phyloP scores from a whole-genome alignment of 2,329 filamentous ascomycete genomes.

The Diaporthe citriasiana region DNA sequence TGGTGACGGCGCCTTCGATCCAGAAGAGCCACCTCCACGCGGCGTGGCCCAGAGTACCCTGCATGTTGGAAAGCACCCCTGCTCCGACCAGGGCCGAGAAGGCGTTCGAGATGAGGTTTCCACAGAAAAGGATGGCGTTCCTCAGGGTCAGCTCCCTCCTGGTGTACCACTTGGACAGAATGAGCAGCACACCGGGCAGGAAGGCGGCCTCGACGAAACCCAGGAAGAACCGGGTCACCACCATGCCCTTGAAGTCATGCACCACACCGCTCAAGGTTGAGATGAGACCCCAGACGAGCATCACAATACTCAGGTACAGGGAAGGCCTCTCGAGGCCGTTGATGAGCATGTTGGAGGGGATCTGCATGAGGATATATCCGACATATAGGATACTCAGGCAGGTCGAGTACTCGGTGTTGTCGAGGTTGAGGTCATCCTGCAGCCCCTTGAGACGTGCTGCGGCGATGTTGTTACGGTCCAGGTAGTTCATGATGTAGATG shows the following conservation, averaged over 20 bases:
- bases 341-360: slow-evolving; percentile 70
- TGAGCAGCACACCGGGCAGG: slow-evolving; percentile 73
- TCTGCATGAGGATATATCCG: slow-evolving; percentile 76
- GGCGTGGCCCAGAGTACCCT: slow-evolving; percentile 65
- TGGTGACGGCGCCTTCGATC: slow-evolving; percentile 69
- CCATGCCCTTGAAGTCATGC: slow-evolving; percentile 66
- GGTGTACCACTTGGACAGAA: slow-evolving; percentile 78
- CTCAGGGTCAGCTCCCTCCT: slow-evolving; percentile 67
- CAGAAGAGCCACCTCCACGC: slow-evolving; percentile 75
- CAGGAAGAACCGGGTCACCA: slow-evolving; percentile 70
- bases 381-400: slow-evolving; percentile 76
- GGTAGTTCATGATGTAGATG: slow-evolving; percentile 84
- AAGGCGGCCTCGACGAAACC: slow-evolving; percentile 76
- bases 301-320: slow-evolving; percentile 65
- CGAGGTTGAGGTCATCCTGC: slow-evolving; percentile 70
- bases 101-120: slow-evolving; percentile 71
- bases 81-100: slow-evolving; percentile 72
- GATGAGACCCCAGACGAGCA: slow-evolving; percentile 72
- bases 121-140: slow-evolving; percentile 71
- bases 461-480: slow-evolving; percentile 78
- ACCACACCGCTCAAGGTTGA: slow-evolving; percentile 69
- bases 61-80: slow-evolving; percentile 71
- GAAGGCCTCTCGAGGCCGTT: slow-evolving; percentile 67
- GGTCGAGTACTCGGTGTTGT: slow-evolving; percentile 72
- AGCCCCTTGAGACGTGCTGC: slow-evolving; percentile 76